Evolutionary conservation across 2,329 filamentous ascomycete genomes (phyloP), one percentile per base, ranked within the genome.

Genomic region (Pseudogymnoascus sp.): DNA sequence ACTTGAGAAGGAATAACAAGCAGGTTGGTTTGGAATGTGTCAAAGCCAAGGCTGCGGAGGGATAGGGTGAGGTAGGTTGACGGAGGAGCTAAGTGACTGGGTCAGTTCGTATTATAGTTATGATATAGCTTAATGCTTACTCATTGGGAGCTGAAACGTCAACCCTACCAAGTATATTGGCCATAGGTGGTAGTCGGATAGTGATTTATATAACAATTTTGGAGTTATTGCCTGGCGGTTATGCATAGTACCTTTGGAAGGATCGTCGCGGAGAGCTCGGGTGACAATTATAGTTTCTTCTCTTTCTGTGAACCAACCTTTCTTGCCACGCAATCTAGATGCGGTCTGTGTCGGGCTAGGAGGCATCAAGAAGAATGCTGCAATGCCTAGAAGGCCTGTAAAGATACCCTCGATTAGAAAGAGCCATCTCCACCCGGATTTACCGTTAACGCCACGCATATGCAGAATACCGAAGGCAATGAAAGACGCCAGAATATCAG

Each of bases 261-360:
- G 82, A 64, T 86, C 72, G 2, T 83, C 83, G 13, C 70, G 68
- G 17, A 86, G 73, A 19, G 82, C 76, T 0, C 84, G 77, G 67
- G 87, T 87, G 26, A 87, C 83, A 65, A 87, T 80, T 67, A 87
- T 87, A 61, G 77, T 76, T 68, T 87, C 83, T 64, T 87, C 85
- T 1, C 78, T 79, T 50, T 86, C 82, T 2, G 69, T 81, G 71
- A 87, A 88, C 82, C 84, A 88, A 0, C 85, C 85, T 62, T 82
- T 68, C 66, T 85, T 80, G 10, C 82, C 83, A 10, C 83, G 79
- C 68, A 83, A 83, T 80, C 81, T 83, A 53, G 77, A 81, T 44
- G 77, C 78, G 0, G 70, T 70, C 15, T 66, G 64, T 15, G 69
- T 71, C 23, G 69, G 69, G 38, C 66, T 67, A 11, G 68, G 62